Conservation (phyloP, 108 stramenopile genomes). For the Cyclotella sp. region DNA sequence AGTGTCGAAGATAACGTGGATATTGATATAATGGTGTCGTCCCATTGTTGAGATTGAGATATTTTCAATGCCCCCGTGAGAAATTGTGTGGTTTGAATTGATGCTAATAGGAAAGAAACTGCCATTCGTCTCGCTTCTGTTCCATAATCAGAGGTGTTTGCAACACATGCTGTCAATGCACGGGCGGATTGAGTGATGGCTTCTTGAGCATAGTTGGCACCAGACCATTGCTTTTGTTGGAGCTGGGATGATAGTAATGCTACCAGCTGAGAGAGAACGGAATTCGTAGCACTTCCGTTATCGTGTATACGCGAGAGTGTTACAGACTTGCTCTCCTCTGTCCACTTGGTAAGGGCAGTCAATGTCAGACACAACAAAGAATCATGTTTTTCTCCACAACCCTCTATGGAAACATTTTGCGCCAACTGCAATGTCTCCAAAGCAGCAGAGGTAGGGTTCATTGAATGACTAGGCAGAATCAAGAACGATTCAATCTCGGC, state of each 20-base stretch:
- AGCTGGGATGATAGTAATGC: constrained; percentile 46
- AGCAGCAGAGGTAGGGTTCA: constrained; percentile 4
- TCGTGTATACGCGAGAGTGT: constrained; percentile 47
- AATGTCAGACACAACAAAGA: constrained; percentile 33
- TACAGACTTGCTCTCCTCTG: constrained; percentile 25
- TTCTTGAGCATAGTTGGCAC: constrained; percentile 20
- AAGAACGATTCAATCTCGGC: constrained; percentile 18
- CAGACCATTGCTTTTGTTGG: constrained; percentile 32
- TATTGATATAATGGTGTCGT: constrained; percentile 55
- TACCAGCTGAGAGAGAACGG: constrained; percentile 49
- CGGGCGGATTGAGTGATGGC: constrained; percentile 36
- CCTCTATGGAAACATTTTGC: neutral
- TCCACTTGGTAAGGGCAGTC: constrained; percentile 43
- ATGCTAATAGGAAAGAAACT: constrained; percentile 32
- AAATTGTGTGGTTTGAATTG: constrained; percentile 49
- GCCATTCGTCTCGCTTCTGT: constrained; percentile 52
- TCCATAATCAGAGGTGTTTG: constrained; percentile 47
- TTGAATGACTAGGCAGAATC: neutral
- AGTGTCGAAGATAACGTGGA: constrained; percentile 53
- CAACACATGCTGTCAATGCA: constrained; percentile 48
- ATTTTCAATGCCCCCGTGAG: constrained; percentile 45
- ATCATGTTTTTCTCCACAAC: constrained; percentile 16
- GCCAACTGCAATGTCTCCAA: constrained; percentile 24
- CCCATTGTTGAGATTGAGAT: constrained; percentile 37
- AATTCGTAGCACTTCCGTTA: constrained; percentile 12